Conservation (phyloP, 306 rosid genomes). For the Fagus crenata region DNA sequence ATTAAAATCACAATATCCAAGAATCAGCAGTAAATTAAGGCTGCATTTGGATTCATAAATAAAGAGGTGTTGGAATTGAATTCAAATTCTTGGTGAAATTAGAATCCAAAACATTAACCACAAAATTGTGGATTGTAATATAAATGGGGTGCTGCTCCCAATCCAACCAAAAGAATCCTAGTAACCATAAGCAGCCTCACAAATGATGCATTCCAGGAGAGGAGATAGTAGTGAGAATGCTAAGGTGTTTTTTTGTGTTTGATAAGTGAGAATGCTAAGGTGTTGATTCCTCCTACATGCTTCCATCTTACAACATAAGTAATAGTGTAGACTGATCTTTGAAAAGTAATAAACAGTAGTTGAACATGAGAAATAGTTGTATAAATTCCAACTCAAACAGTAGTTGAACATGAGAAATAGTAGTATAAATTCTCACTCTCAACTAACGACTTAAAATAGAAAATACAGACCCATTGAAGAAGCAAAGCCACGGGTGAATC, state of each 20-base stretch:
- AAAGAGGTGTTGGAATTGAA: not conserved
- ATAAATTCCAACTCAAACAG: constrained; percentile 12
- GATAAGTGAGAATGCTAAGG: not conserved
- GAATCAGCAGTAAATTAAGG: not conserved
- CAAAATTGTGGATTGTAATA: not conserved
- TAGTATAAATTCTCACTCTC: constrained; percentile 9
- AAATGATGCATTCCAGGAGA: not conserved
- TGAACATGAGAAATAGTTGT: constrained; percentile 13
- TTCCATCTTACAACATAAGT: not conserved
- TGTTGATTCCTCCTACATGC: not conserved
- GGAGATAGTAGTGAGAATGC: not conserved
- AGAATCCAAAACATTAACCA: not conserved
- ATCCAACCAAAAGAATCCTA: not conserved
- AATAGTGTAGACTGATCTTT: not conserved
- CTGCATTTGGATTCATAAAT: constrained; percentile 8
- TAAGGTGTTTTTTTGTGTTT: too few relatives aligned
- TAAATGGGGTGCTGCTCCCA: not conserved
- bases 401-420: constrained; percentile 7
- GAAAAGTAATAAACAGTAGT: not conserved
- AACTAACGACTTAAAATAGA: constrained; percentile 15
- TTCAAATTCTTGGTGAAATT: not conserved
- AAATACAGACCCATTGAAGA: constrained; percentile 81
- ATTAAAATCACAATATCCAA: not conserved
- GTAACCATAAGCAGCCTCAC: not conserved
- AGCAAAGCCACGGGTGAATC: constrained; percentile 79